Evolutionary conservation across 495 filamentous ascomycete species (phyloP).

Genomic region (Achaetomiella virescens): DNA sequence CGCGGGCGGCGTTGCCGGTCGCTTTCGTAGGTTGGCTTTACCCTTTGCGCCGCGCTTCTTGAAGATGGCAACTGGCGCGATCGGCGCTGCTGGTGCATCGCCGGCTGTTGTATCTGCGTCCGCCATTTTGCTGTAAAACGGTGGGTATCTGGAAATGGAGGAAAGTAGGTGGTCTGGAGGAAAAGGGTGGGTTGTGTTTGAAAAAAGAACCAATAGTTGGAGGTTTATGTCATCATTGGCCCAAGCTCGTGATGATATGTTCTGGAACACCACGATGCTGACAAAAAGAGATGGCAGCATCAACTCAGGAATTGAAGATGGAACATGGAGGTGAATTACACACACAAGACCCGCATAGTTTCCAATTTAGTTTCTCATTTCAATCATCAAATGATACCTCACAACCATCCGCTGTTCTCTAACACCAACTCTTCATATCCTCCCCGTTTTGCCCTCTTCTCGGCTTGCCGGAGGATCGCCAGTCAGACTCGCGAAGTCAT

Average conservation of each 20-base stretch:
- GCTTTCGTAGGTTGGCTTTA: constrained; percentile 77
- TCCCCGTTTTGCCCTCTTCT: neutral
- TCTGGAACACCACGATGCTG: neutral
- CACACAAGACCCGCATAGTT: neutral
- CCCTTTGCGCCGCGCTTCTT: constrained; percentile 76
- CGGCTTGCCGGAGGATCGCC: neutral
- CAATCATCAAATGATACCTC: constrained; percentile 15
- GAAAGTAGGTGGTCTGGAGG: neutral
- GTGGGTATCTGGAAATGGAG: neutral
- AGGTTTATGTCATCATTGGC: constrained; percentile 6
- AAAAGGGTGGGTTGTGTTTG: neutral
- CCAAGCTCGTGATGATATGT: neutral
- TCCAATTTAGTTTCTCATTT: constrained; percentile 24
- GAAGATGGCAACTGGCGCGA: constrained; percentile 60
- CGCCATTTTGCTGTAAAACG: constrained; percentile 11
- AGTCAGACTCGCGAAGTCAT: neutral
- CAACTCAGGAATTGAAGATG: neutral
- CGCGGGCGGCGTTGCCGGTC: constrained; percentile 72
- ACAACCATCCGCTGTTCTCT: neutral
- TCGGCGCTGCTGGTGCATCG: constrained; percentile 20
- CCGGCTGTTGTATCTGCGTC: constrained; percentile 22
- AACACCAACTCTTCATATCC: neutral
- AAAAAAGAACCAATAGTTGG: neutral
- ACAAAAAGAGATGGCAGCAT: neutral
- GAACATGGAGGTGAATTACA: too few relatives aligned